Evolutionary conservation across 352 stramenopile genomes (phyloP).

Genomic region (Plasmopara halstedii): DNA sequence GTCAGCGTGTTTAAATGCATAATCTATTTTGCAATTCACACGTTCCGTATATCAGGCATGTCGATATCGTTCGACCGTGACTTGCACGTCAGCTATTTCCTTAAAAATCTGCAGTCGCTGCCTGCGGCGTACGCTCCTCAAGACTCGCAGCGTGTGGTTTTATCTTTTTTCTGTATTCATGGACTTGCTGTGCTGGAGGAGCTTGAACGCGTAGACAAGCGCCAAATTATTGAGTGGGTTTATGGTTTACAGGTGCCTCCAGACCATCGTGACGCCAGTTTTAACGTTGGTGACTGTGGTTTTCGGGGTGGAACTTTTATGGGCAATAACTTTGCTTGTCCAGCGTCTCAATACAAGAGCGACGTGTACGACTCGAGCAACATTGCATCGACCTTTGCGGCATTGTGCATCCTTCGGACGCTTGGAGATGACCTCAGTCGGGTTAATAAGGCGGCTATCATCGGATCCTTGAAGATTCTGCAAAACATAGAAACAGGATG

Average conservation of each 20-base stretch:
- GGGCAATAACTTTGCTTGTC: constrained; percentile 49
- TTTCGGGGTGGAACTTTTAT: constrained; percentile 65
- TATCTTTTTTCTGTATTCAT: constrained; percentile 83
- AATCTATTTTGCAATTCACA: too few relatives aligned
- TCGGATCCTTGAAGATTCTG: constrained; percentile 48
- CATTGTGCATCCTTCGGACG: constrained; percentile 76
- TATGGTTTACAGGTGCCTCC: constrained; percentile 77
- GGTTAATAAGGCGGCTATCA: constrained; percentile 65
- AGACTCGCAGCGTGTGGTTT: constrained; percentile 72
- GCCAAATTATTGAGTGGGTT: constrained; percentile 79
- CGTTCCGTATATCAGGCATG: too few relatives aligned
- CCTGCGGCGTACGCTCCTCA: constrained; percentile 69
- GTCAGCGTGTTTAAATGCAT: too few relatives aligned
- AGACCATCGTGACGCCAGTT: constrained; percentile 46
- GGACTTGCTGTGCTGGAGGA: constrained; percentile 74
- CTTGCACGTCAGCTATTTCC: constrained; percentile 75
- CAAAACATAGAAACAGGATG: constrained; percentile 72
- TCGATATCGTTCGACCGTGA: constrained; percentile 50
- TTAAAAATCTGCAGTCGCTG: constrained; percentile 63
- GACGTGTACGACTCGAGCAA: constrained; percentile 76
- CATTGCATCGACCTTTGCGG: constrained; percentile 80
- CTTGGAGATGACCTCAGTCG: constrained; percentile 75
- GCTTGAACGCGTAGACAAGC: constrained; percentile 59
- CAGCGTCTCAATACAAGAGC: constrained; percentile 47
- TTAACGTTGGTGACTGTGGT: constrained; percentile 67